Conservation (phyloP, 1,284 basidiomycete species). For the Sanghuangporus baumii region DNA sequence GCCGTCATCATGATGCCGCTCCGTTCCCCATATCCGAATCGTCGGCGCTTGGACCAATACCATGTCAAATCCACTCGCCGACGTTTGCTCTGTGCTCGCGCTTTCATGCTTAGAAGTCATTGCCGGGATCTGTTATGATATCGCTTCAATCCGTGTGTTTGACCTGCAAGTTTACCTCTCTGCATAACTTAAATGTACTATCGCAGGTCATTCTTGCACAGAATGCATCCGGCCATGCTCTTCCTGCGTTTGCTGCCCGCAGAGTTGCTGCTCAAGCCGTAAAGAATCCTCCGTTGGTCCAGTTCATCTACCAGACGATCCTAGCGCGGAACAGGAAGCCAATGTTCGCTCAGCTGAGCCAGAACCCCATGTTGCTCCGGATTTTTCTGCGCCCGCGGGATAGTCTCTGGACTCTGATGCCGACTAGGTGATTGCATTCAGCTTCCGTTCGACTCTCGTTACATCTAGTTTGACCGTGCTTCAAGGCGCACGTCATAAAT, state of each 20-base stretch:
- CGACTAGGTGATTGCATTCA: neutral
- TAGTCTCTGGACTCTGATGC: neutral
- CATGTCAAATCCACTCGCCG: neutral
- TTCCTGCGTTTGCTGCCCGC: neutral
- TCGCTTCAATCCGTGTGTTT: conserved; percentile 8
- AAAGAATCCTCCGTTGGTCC: neutral
- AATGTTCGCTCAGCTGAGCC: neutral
- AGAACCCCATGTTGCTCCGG: neutral
- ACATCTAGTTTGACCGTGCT: neutral
- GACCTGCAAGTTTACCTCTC: no score
- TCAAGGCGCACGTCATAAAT: neutral
- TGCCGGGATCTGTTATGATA: conserved; percentile 5
- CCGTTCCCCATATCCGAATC: neutral
- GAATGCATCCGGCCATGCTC: conserved; percentile 4
- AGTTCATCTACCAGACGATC: neutral
- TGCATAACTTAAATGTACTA: neutral
- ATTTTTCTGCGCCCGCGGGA: neutral
- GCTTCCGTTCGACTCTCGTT: no score
- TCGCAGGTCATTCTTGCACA: conserved; percentile 11
- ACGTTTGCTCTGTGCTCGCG: neutral
- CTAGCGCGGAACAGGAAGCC: neutral
- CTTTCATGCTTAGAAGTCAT: conserved; percentile 6
- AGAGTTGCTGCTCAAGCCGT: neutral
- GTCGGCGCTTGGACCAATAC: neutral
- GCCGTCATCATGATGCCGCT: neutral